phyloP scores from a whole-genome alignment of 352 stramenopile species.

The Phytophthora boehmeriae region DNA sequence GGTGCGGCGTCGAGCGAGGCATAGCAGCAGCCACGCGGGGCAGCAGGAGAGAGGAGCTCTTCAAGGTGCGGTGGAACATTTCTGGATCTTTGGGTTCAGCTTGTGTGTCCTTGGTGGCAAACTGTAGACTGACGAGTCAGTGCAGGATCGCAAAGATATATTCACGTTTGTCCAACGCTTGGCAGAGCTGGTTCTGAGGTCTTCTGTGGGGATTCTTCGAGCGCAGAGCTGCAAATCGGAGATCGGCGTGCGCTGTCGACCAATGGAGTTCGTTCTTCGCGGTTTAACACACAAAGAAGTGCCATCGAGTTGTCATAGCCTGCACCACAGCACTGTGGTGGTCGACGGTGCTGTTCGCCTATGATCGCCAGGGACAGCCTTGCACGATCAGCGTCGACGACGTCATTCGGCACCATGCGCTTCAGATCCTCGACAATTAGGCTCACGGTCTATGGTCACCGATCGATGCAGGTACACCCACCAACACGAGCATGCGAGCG shows the following conservation, averaged over 20 bases:
- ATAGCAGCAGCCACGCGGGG: constrained; percentile 23
- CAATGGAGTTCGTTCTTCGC: background rate
- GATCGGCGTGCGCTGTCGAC: background rate
- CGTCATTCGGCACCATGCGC: constrained; percentile 1
- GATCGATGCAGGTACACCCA: no score
- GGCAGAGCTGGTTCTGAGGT: background rate
- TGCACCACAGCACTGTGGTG: background rate
- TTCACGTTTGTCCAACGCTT: background rate
- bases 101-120: constrained; percentile 8
- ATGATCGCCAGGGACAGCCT: background rate
- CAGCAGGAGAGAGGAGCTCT: constrained; percentile 31
- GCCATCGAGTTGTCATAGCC: background rate
- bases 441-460: no score
- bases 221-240: background rate
- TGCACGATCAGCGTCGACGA: background rate
- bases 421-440: background rate
- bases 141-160: background rate
- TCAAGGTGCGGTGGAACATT: constrained; percentile 35
- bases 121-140: background rate
- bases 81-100: constrained; percentile 1
- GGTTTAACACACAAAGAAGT: background rate
- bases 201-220: background rate
- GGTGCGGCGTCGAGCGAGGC: constrained; percentile 1
- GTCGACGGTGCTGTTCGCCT: background rate
- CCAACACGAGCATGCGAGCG: no score